These are phyloP conservation scores for Acrocalymma vagum DNA, from an alignment of 2,329 filamentous ascomycete species.

Conservation along the genomic window DNA sequence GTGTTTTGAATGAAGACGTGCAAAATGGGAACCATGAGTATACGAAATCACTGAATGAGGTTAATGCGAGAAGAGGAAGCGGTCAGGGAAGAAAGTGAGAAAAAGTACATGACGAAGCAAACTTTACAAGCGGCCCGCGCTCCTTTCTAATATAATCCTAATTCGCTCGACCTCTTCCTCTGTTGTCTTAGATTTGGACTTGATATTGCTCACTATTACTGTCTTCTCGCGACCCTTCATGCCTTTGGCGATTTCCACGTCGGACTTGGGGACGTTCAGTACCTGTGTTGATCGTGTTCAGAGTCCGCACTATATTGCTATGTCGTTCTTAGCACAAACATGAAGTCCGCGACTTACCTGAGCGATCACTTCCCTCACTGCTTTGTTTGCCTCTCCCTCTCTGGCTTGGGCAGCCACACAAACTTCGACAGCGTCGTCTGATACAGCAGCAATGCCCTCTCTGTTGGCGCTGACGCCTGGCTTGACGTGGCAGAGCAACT, in stretches of 20 bases:
- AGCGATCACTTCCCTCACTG: slow-evolving; percentile 70
- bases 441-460: slow-evolving; percentile 67
- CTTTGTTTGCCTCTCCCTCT: slow-evolving; percentile 75
- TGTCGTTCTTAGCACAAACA: background rate
- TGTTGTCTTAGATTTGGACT: slow-evolving; percentile 15
- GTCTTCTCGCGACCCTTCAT: slow-evolving; percentile 72
- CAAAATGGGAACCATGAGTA: slow-evolving; percentile 8
- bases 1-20: slow-evolving; percentile 6
- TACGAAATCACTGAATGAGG: background rate
- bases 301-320: background rate
- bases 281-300: slow-evolving; percentile 48
- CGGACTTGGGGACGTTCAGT: slow-evolving; percentile 69
- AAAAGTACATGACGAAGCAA: slow-evolving; percentile 12
- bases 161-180: slow-evolving; percentile 35
- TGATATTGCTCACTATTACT: slow-evolving; percentile 22
- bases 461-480: slow-evolving; percentile 69
- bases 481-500: slow-evolving; percentile 73
- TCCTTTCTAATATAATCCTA: slow-evolving; percentile 32
- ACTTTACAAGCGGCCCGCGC: slow-evolving; percentile 18
- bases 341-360: slow-evolving; percentile 51
- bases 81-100: slow-evolving; percentile 1
- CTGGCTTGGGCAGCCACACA: slow-evolving; percentile 71
- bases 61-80: background rate
- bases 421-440: slow-evolving; percentile 67
- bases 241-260: slow-evolving; percentile 69